Evolutionary conservation across 2,329 filamentous ascomycete genomes (phyloP).

Genomic region (Penicillium sp.): DNA sequence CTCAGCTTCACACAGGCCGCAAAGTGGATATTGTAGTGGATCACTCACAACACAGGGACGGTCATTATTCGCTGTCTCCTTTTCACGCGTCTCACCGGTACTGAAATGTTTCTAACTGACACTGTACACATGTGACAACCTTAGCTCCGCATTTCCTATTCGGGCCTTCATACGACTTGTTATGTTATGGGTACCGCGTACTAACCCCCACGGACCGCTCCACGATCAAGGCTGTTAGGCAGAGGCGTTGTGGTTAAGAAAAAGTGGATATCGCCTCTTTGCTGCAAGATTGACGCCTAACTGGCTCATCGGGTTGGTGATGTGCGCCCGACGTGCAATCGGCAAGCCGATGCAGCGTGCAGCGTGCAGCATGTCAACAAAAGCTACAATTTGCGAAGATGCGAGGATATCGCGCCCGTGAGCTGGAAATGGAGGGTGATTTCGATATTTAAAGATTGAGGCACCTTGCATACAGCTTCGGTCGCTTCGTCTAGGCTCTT

Average conservation of each 20-base stretch:
- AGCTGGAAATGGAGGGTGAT: neutral
- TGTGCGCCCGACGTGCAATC: constrained; percentile 6
- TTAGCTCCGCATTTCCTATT: constrained; percentile 3
- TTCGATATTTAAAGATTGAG: neutral
- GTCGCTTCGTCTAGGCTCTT: neutral
- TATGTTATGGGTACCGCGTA: neutral
- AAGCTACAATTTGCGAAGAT: neutral
- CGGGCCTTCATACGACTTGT: neutral
- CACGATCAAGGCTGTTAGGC: neutral
- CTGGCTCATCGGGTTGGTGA: constrained; percentile 1
- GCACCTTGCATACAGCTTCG: neutral
- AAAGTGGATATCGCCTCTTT: constrained; percentile 2
- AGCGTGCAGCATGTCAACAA: neutral
- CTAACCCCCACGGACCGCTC: constrained; percentile 4
- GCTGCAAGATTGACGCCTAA: constrained; percentile 4
- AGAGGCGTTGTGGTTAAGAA: neutral
- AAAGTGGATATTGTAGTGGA: constrained; percentile 11
- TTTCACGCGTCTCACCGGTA: constrained; percentile 15
- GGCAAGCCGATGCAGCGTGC: constrained; percentile 4
- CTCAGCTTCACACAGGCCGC: constrained; percentile 11
- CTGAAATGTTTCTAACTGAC: constrained; percentile 3
- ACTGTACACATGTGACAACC: neutral
- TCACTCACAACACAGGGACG: neutral
- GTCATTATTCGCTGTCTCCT: constrained; percentile 11
- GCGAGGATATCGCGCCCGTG: neutral